phyloP scores from a whole-genome alignment of 441 rosid genomes.

The Breynia disticha region DNA sequence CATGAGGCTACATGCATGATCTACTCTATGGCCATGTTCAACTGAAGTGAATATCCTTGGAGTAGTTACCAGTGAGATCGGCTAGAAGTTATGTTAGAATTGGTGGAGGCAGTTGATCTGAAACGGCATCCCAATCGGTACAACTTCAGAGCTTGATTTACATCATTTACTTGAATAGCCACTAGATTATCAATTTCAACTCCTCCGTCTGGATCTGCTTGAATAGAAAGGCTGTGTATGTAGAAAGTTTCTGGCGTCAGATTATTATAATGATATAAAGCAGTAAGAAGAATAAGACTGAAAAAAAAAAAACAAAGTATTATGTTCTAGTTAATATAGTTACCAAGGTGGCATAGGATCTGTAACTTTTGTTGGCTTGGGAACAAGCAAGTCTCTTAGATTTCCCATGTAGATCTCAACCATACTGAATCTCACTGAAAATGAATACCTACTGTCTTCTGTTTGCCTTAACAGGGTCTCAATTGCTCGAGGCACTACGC shows the following conservation, averaged over 20 bases:
- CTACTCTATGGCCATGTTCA: too few relatives aligned
- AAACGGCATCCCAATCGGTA: conserved; percentile 64
- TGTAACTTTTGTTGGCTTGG: conserved; percentile 42
- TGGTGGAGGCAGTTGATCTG: conserved; percentile 79
- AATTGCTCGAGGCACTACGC: conserved; percentile 53
- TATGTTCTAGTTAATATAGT: conserved; percentile 10
- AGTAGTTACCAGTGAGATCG: conserved; percentile 76
- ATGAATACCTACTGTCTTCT: conserved; percentile 40
- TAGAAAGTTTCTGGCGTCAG: too few relatives aligned
- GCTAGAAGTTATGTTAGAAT: conserved; percentile 62
- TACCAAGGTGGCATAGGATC: conserved; percentile 59
- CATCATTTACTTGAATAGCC: conserved; percentile 53
- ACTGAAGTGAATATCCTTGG: neutral
- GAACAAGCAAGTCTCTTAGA: conserved; percentile 59
- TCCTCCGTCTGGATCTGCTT: conserved; percentile 48
- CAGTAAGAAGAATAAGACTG: too few relatives aligned
- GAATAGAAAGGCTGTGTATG: conserved; percentile 52
- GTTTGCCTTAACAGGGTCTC: conserved; percentile 56
- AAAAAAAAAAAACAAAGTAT: too few relatives aligned
- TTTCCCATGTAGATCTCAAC: conserved; percentile 79
- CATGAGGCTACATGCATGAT: too few relatives aligned
- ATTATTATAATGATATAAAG: too few relatives aligned
- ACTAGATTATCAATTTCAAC: conserved; percentile 56
- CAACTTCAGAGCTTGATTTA: conserved; percentile 56
- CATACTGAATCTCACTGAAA: conserved; percentile 62